Conservation (phyloP, 2,329 filamentous ascomycete genomes). For the Seiridium cupressi region DNA sequence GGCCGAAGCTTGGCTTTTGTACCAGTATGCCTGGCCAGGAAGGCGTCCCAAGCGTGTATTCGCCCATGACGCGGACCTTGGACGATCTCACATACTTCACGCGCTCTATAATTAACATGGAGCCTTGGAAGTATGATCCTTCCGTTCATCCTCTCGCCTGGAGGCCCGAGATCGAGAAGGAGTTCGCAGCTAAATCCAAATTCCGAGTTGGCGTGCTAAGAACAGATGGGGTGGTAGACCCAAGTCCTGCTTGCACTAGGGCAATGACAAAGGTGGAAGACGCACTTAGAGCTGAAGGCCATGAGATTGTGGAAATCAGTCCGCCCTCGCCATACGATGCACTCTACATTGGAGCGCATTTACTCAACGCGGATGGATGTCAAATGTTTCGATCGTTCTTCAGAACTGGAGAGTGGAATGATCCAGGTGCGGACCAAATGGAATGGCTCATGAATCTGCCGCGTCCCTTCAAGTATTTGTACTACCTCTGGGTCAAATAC, state of each 20-base stretch:
- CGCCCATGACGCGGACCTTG: conserved; percentile 86
- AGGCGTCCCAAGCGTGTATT: conserved; percentile 84
- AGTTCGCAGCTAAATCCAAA: conserved; percentile 58
- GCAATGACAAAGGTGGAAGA: conserved; percentile 69
- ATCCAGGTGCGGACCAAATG: conserved; percentile 75
- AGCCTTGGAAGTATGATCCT: conserved; percentile 87
- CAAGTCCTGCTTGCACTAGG: conserved; percentile 78
- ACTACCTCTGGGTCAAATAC: conserved; percentile 88
- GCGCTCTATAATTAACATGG: conserved; percentile 71
- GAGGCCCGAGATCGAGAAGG: conserved; percentile 60
- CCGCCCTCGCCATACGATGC: conserved; percentile 73
- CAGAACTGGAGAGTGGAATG: conserved; percentile 74
- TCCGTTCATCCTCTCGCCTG: conserved; percentile 83
- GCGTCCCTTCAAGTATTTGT: conserved; percentile 74
- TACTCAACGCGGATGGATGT: conserved; percentile 84
- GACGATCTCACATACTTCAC: conserved; percentile 84
- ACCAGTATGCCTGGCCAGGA: conserved; percentile 94
- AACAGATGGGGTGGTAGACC: conserved; percentile 80
- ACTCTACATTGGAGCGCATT: conserved; percentile 71
- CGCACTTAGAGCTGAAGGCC: conserved; percentile 69
- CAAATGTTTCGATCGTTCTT: conserved; percentile 76
- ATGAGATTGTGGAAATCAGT: conserved; percentile 65
- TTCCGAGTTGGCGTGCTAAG: conserved; percentile 75
- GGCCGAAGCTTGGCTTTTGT: conserved; percentile 80
- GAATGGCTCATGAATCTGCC: conserved; percentile 71